Evolutionary conservation across 2,329 filamentous ascomycete species (phyloP).

Genomic region (Xylariaceae sp.): DNA sequence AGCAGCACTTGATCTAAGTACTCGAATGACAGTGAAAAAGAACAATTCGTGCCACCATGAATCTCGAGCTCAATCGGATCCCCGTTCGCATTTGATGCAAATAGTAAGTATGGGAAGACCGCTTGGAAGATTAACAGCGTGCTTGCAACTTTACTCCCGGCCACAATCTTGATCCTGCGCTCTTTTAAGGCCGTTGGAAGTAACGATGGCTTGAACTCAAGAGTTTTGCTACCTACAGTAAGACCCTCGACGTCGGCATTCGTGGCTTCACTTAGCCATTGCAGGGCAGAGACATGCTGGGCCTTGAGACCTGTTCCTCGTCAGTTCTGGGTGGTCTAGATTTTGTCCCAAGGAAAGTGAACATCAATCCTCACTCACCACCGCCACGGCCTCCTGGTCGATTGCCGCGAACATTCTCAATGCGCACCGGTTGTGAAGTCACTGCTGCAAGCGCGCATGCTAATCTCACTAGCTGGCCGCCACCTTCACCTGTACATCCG

Average conservation of each 20-base stretch:
- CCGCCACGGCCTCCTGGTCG: slow-evolving; percentile 40
- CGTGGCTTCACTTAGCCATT: slow-evolving; percentile 52
- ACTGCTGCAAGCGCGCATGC: slow-evolving; percentile 56
- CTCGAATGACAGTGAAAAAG: slow-evolving; percentile 57
- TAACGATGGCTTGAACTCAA: slow-evolving; percentile 46
- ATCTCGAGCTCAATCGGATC: slow-evolving; percentile 50
- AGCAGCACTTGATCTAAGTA: slow-evolving; percentile 62
- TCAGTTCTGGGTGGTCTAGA: neutral
- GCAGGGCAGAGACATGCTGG: slow-evolving; percentile 57
- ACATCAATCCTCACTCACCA: slow-evolving; percentile 11
- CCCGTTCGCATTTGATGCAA: slow-evolving; percentile 43
- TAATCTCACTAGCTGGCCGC: slow-evolving; percentile 59
- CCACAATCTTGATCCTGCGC: slow-evolving; percentile 48
- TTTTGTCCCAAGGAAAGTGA: too few species aligned
- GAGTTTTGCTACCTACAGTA: slow-evolving; percentile 46
- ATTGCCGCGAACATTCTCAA: slow-evolving; percentile 56
- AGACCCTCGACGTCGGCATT: slow-evolving; percentile 50
- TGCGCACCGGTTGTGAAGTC: slow-evolving; percentile 50
- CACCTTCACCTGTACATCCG: slow-evolving; percentile 58
- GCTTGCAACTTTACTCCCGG: slow-evolving; percentile 52
- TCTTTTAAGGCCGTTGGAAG: slow-evolving; percentile 39
- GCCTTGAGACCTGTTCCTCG: slow-evolving; percentile 51
- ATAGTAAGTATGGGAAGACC: slow-evolving; percentile 57
- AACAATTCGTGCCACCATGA: slow-evolving; percentile 58
- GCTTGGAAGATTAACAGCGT: slow-evolving; percentile 59